Evolutionary conservation across 83 land plant species (phyloP).

Genomic region (Isoetes engelmannii): DNA sequence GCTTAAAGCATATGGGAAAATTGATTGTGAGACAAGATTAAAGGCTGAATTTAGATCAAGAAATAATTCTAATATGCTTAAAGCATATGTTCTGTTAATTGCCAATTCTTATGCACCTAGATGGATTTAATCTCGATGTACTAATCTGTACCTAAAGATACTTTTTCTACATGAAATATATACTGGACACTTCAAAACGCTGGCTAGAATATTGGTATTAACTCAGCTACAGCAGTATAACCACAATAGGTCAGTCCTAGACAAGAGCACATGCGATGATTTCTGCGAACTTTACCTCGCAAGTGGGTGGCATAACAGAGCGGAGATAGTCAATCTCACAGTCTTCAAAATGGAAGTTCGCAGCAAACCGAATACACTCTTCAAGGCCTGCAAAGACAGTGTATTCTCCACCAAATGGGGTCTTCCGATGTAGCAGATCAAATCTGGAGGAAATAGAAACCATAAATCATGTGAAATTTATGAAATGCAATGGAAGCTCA

Average conservation of each 20-base stretch:
- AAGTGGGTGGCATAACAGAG: constrained; percentile 20
- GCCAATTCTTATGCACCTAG: too few relatives aligned
- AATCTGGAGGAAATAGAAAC: constrained; percentile 13
- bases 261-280: too few relatives aligned
- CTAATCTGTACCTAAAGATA: too few relatives aligned
- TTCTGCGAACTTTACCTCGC: constrained; percentile 18
- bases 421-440: constrained; percentile 25
- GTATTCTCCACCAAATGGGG: constrained; percentile 34
- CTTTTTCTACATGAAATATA: too few relatives aligned
- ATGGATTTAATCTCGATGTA: too few relatives aligned
- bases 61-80: too few relatives aligned
- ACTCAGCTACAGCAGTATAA: constrained; percentile 8
- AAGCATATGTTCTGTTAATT: too few relatives aligned
- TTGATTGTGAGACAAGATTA: too few relatives aligned
- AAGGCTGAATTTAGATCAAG: too few relatives aligned
- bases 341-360: constrained; percentile 24
- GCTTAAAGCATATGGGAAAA: too few relatives aligned
- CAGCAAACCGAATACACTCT: constrained; percentile 31
- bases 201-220: neutral
- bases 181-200: too few relatives aligned
- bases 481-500: neutral
- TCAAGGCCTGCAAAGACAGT: constrained; percentile 32
- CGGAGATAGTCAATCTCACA: constrained; percentile 21
- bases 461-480: neutral
- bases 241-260: too few relatives aligned